Evolutionary conservation across 352 stramenopile genomes (phyloP), one percentile per base, ranked within the genome.

Genomic region (Phytophthora aleatoria): DNA sequence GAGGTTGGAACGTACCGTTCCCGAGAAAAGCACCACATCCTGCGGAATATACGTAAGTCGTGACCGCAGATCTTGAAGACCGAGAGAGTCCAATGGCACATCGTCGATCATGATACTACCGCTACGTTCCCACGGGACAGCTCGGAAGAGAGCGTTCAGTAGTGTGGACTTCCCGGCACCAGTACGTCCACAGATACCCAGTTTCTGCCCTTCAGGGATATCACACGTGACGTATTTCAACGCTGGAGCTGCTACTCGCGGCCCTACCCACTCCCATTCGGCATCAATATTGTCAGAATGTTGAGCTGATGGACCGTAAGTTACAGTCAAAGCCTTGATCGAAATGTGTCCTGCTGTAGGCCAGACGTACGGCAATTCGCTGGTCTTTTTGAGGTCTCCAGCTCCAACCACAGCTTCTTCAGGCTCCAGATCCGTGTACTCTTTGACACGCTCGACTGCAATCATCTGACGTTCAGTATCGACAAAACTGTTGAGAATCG

Each of bases 391-490:
- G 30, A 5, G 3, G 42, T 48, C 20, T 49, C 10, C 24, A 9
- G 28, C 9, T 13, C 56, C 52, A 28, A 84, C 60, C 4, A 72
- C 48, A 1, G 38, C n/a, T 50, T 86, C 79, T 61, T 93, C 86
- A 5, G 68, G 52, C 1, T 79, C 61, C 7, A 95, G 51, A 49
- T 77, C 71, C 0, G 69, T 57, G 73, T 96, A 97, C 67, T 97
- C 90, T 30, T 87, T 82, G 27, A 97, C 77, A 13, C 91, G 87
- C 67, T 98, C 91, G 12, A 97, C 89, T 5, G 85, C 81, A n/a
- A 97, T 92, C 85, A 97, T 96, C 39, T 97, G 85, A 26, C 93
- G 90, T 69, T 98, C 92, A 1, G 90, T 96, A 47, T 94, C 88
- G 33, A 95, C 74, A 26, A 97, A 95, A 28, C 82, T 90, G 4